A percentile compares a stretch with the other conserved stretches of the same genome.
phyloP scores from a whole-genome alignment of 1,139 yeast genomes.

The Diutina catenulata region DNA sequence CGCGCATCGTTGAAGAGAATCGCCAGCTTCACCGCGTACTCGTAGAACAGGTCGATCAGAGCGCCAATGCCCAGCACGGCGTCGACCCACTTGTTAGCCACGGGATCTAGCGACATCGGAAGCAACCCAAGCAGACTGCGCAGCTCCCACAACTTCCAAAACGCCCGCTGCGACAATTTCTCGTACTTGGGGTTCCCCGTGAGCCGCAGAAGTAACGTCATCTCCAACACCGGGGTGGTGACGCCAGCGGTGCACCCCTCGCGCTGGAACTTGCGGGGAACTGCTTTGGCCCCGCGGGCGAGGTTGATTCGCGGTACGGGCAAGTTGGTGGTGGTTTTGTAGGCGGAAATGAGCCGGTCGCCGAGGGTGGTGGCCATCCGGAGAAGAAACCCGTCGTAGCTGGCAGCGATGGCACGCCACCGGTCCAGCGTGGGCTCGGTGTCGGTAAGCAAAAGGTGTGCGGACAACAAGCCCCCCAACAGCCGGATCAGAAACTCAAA shows the following conservation, averaged over 20 bases:
- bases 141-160: conserved; percentile 55
- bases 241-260: conserved; percentile 88
- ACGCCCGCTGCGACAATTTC: conserved; percentile 46
- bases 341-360: conserved; percentile 52
- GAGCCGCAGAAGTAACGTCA: conserved; percentile 58
- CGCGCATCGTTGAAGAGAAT: conserved; percentile 59
- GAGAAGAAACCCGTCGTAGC: conserved; percentile 61
- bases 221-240: conserved; percentile 70
- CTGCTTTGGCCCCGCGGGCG: conserved; percentile 33
- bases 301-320: conserved; percentile 71
- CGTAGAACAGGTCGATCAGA: conserved; percentile 86
- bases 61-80: conserved; percentile 78
- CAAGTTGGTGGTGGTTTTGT: conserved; percentile 44
- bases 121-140: conserved; percentile 52
- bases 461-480: conserved; percentile 66
- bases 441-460: conserved; percentile 59
- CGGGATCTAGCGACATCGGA: conserved; percentile 70
- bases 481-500: conserved; percentile 77
- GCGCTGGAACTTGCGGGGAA: conserved; percentile 28
- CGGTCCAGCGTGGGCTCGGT: conserved; percentile 9
- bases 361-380: conserved; percentile 66
- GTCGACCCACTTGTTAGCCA: conserved; percentile 44
- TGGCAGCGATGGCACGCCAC: conserved; percentile 12
- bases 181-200: conserved; percentile 71
- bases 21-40: conserved; percentile 71